A percentile compares a stretch with the other conserved stretches of the same genome.
Conservation (phyloP, 108 stramenopile species). For the Seminavis robusta region DNA sequence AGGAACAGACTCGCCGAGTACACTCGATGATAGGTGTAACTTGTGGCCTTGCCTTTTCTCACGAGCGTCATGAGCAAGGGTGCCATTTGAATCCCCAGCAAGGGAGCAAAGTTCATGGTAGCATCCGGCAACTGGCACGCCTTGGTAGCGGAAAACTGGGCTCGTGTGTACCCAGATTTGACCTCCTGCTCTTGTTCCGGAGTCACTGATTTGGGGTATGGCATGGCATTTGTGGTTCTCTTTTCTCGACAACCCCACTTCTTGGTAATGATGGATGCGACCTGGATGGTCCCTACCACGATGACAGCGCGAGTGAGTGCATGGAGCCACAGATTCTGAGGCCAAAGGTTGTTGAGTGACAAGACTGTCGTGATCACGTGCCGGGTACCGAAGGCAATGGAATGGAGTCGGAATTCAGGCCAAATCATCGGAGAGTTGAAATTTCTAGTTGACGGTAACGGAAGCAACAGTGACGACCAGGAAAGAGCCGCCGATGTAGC, state of each 20-base stretch:
- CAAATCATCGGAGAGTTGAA: constrained; percentile 62
- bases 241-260: constrained; percentile 5
- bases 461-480: too few relatives aligned
- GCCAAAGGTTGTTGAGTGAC: constrained; percentile 21
- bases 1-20: constrained; percentile 40
- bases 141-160: too few relatives aligned
- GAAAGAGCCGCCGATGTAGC: too few relatives aligned
- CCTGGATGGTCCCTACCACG: constrained; percentile 8
- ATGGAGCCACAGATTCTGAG: neutral
- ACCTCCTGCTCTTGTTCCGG: too few relatives aligned
- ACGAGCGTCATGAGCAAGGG: constrained; percentile 66
- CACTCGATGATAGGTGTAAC: constrained; percentile 39
- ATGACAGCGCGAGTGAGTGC: constrained; percentile 5
- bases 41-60: constrained; percentile 41
- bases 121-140: too few relatives aligned
- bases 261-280: constrained; percentile 5
- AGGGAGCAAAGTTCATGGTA: constrained; percentile 31
- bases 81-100: constrained; percentile 59
- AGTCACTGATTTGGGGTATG: too few relatives aligned
- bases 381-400: constrained; percentile 47
- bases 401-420: constrained; percentile 57
- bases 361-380: constrained; percentile 24
- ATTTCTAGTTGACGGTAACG: constrained; percentile 48
- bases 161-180: too few relatives aligned
- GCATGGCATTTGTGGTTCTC: constrained; percentile 22